Percentiles rank a stretch among this genome's conserved stretches.
phyloP scores from a whole-genome alignment of 805 yeast genomes.

The Nakazawaea anatomiae region DNA sequence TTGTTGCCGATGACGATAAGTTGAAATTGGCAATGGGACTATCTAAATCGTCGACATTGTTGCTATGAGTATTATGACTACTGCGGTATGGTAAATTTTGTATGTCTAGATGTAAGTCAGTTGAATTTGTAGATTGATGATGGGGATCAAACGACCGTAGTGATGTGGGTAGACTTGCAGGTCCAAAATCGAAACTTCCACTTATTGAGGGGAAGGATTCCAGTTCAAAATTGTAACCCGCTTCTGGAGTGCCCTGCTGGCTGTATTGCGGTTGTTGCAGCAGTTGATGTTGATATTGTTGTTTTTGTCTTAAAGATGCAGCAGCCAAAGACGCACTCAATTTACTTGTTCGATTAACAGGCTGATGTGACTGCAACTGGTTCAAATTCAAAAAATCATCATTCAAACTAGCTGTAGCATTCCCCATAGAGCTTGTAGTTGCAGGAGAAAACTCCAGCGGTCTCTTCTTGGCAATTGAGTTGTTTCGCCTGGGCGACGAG shows the following conservation, averaged over 20 bases:
- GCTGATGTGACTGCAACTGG: conserved; percentile 1
- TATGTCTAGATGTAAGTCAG: conserved; percentile 1
- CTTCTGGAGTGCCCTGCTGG: neutral
- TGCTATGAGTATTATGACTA: neutral
- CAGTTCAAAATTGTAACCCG: conserved; percentile 4
- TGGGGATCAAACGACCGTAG: neutral
- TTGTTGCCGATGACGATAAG: neutral
- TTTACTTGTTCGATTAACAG: conserved; percentile 9
- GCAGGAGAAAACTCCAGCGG: conserved; percentile 22
- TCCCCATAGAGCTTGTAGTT: conserved; percentile 3
- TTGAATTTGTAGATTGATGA: neutral
- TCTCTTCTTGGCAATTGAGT: conserved; percentile 13
- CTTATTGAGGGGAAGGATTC: conserved; percentile 6
- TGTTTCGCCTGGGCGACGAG: conserved; percentile 2
- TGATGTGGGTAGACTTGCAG: conserved; percentile 8
- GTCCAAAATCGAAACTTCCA: conserved; percentile 13
- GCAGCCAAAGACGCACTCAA: conserved; percentile 13
- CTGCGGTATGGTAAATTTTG: neutral
- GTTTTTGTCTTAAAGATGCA: conserved; percentile 2
- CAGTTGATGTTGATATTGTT: neutral
- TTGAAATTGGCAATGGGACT: conserved; percentile 3
- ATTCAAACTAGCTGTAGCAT: neutral
- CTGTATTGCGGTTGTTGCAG: neutral
- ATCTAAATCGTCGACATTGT: neutral
- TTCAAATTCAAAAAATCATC: conserved; percentile 6